phyloP scores from a whole-genome alignment of 768 basidiomycete genomes.

The Tylopilus felleus region DNA sequence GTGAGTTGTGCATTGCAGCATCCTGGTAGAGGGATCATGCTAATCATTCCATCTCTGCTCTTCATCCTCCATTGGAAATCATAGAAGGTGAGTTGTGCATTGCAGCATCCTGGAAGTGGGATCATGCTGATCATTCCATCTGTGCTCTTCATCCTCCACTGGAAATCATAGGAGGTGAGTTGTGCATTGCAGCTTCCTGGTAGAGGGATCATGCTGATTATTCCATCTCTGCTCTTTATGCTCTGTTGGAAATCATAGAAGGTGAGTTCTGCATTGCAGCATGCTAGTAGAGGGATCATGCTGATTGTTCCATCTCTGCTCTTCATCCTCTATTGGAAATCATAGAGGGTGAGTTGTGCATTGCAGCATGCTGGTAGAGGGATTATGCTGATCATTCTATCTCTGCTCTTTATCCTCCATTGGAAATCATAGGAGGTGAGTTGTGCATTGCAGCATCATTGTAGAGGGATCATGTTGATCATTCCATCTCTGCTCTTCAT shows the following conservation, averaged over 20 bases:
- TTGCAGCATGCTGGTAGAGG: too few relatives aligned
- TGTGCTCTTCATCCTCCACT: too few relatives aligned
- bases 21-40: not conserved
- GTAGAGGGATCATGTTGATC: too few relatives aligned
- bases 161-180: not conserved
- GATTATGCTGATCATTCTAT: too few relatives aligned
- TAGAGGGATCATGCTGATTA: not conserved
- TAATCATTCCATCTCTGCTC: not conserved
- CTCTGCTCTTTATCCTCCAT: too few relatives aligned
- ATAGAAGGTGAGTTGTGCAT: not conserved
- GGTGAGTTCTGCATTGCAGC: not conserved
- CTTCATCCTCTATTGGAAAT: not conserved
- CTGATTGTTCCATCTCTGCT: too few relatives aligned
- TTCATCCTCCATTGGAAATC: not conserved
- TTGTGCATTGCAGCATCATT: too few relatives aligned
- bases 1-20: not conserved
- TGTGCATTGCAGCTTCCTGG: not conserved
- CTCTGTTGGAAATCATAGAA: not conserved
- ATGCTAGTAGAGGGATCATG: not conserved
- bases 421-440: too few relatives aligned
- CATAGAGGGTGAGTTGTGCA: not conserved
- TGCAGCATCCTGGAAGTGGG: too few relatives aligned
- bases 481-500: too few relatives aligned
- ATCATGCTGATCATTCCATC: too few relatives aligned
- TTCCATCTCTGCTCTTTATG: not conserved